These are phyloP conservation scores for Megacollybia platyphylla DNA, from an alignment of 1,284 basidiomycete genomes.

Conservation along the genomic window DNA sequence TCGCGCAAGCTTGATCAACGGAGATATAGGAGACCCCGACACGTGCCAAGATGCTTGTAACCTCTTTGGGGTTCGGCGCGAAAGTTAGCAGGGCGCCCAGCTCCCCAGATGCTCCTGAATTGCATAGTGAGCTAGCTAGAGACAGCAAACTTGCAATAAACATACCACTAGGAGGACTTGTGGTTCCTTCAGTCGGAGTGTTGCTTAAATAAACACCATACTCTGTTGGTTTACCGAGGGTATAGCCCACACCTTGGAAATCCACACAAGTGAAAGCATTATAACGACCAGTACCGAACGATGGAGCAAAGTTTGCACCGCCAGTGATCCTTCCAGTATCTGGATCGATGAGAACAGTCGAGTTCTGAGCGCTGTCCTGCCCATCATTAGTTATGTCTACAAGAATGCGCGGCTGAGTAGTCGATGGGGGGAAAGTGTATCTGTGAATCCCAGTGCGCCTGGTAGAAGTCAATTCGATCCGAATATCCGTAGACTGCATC, in stretches of 20 bases:
- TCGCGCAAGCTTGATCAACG: constrained; percentile 27
- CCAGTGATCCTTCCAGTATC: constrained; percentile 27
- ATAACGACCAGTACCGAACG: constrained; percentile 36
- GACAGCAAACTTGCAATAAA: constrained; percentile 18
- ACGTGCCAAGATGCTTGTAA: constrained; percentile 37
- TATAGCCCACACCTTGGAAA: constrained; percentile 42
- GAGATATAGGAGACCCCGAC: constrained; percentile 37
- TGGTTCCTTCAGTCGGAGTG: constrained; percentile 31
- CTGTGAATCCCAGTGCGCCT: constrained; percentile 42
- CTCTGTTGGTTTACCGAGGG: constrained; percentile 31
- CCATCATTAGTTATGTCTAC: constrained; percentile 52
- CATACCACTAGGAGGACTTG: constrained; percentile 32
- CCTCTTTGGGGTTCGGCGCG: constrained; percentile 19
- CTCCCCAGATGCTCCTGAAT: constrained; percentile 11
- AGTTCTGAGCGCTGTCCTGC: constrained; percentile 31
- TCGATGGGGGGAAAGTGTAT: constrained; percentile 31
- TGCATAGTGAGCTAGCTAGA: neutral
- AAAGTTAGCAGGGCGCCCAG: constrained; percentile 45
- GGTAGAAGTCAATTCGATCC: constrained; percentile 45
- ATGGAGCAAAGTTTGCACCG: constrained; percentile 25
- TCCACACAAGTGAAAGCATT: constrained; percentile 46
- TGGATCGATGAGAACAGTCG: constrained; percentile 30
- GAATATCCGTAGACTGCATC: too few species aligned
- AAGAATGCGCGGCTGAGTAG: constrained; percentile 30
- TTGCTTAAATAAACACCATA: constrained; percentile 43